phyloP scores from a whole-genome alignment of 208 protist genomes.

The Trypanosoma conorhini region DNA sequence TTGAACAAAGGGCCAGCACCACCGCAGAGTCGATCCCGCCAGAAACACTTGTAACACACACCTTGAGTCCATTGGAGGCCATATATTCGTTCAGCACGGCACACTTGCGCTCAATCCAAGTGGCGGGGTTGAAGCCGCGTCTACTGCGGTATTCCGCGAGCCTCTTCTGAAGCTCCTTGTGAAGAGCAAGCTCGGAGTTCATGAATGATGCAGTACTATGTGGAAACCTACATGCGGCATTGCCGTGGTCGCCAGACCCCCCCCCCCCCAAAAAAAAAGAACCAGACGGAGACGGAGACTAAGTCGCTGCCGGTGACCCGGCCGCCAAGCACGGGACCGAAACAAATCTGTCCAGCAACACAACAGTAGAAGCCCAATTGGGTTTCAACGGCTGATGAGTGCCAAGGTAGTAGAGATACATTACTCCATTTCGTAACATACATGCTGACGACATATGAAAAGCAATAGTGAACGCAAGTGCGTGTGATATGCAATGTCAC shows the following conservation, averaged over 20 bases:
- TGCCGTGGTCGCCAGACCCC: neutral
- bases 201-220: slow-evolving; percentile 3
- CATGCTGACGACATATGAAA: neutral
- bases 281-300: neutral
- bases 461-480: neutral
- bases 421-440: neutral
- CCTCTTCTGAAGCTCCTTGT: slow-evolving; percentile 62
- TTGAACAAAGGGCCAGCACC: slow-evolving; percentile 85
- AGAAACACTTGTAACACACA: slow-evolving; percentile 89
- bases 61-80: slow-evolving; percentile 76
- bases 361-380: neutral
- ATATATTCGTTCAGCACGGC: slow-evolving; percentile 94
- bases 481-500: neutral
- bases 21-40: slow-evolving; percentile 96
- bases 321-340: neutral
- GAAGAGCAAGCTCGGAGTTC: slow-evolving; percentile 25
- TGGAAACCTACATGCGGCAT: neutral
- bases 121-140: slow-evolving; percentile 72
- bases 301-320: neutral
- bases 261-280: neutral
- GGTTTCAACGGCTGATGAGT: neutral
- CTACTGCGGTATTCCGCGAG: slow-evolving; percentile 68
- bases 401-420: neutral
- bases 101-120: slow-evolving; percentile 90
- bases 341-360: neutral